A percentile compares a stretch with the other conserved stretches of the same genome.
These are phyloP conservation scores for Eimeria brunetti DNA, from an alignment of 169 alveolate genomes.

Conservation along the genomic window DNA sequence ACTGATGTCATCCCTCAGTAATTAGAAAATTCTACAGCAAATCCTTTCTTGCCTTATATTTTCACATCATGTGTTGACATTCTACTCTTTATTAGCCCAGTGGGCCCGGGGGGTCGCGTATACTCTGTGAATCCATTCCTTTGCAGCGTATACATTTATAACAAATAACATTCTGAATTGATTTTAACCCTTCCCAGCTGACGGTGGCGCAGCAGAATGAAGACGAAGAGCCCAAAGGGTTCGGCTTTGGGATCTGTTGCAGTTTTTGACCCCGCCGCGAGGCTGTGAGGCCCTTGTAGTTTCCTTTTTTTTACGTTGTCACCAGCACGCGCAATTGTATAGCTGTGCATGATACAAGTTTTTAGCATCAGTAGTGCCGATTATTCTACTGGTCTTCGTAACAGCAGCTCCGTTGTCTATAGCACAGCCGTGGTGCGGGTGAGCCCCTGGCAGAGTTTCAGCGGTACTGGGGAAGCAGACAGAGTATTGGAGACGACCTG, in stretches of 20 bases:
- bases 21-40: background rate
- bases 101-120: background rate
- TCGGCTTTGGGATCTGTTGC: background rate
- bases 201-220: background rate
- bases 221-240: background rate
- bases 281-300: slow-evolving; percentile 16
- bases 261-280: slow-evolving; percentile 33
- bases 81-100: background rate
- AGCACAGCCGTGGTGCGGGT: background rate
- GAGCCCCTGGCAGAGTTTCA: background rate
- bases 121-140: background rate
- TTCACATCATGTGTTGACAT: background rate
- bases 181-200: background rate
- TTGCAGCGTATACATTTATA: background rate
- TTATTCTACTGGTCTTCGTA: background rate
- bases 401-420: background rate
- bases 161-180: background rate
- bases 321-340: background rate
- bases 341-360: background rate
- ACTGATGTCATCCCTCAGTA: background rate
- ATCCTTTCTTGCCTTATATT: background rate
- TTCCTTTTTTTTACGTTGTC: background rate
- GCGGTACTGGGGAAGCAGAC: background rate
- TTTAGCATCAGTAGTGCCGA: background rate
- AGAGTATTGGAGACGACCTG: background rate